A percentile compares a stretch with the other conserved stretches of the same genome.
These are phyloP conservation scores for Kuraishia ogatae DNA, from an alignment of 805 yeast genomes.

Conservation along the genomic window DNA sequence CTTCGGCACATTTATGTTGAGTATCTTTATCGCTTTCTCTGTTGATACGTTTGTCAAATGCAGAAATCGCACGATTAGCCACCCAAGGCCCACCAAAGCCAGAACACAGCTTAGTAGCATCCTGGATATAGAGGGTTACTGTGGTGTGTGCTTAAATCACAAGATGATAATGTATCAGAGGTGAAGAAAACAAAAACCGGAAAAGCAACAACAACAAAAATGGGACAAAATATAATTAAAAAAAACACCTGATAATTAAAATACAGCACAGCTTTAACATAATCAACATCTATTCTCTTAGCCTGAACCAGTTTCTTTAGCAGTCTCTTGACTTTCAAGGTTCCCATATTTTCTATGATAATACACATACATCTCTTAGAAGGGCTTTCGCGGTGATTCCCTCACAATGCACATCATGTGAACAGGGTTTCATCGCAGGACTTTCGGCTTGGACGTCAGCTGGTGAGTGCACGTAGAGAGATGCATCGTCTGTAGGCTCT, in stretches of 20 bases:
- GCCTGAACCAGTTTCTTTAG: not conserved
- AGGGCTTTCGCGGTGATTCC: not conserved
- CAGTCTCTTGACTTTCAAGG: not conserved
- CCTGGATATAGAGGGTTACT: not conserved
- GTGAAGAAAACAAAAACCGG: too few relatives aligned
- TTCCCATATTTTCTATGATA: not conserved
- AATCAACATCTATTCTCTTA: not conserved
- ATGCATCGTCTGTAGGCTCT: not conserved
- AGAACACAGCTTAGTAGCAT: not conserved
- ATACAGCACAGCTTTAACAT: not conserved
- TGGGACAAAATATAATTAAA: not conserved
- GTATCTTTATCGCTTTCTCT: constrained; percentile 33
- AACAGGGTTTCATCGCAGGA: not conserved
- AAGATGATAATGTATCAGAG: not conserved
- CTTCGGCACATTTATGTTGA: constrained; percentile 47
- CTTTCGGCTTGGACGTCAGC: not conserved
- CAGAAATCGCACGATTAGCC: constrained; percentile 22
- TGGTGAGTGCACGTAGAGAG: not conserved
- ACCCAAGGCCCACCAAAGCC: constrained; percentile 4
- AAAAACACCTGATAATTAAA: not conserved
- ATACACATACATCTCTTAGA: not conserved
- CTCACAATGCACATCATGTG: not conserved
- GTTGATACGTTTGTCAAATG: constrained; percentile 29
- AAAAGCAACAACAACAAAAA: too few relatives aligned
- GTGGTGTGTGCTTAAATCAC: not conserved